phyloP scores from a whole-genome alignment of 768 basidiomycete species.

The Hericium rajendrae region DNA sequence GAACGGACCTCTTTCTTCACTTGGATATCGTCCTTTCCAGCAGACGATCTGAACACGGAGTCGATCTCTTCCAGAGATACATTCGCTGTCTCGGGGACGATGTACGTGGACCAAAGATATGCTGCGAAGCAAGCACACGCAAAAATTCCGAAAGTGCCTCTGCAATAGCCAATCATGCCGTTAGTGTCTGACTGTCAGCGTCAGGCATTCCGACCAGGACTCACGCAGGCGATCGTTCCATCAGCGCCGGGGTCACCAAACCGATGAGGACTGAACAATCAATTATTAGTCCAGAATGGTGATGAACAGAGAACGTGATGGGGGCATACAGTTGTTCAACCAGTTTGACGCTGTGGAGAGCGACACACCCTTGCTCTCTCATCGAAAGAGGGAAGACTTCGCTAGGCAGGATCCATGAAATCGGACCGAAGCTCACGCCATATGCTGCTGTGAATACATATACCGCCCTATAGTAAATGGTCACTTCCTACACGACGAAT shows the following conservation, averaged over 20 bases:
- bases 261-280: slow-evolving; percentile 56
- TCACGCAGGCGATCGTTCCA: slow-evolving; percentile 52
- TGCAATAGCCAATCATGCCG: slow-evolving; percentile 15
- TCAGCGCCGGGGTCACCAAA: slow-evolving; percentile 56
- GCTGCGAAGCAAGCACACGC: slow-evolving; percentile 53
- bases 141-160: slow-evolving; percentile 63
- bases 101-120: slow-evolving; percentile 60
- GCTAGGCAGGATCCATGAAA: slow-evolving; percentile 77
- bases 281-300: background rate
- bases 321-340: slow-evolving; percentile 55
- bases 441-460: slow-evolving; percentile 74
- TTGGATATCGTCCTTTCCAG: slow-evolving; percentile 41
- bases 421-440: slow-evolving; percentile 68
- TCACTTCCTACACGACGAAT: background rate
- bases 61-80: slow-evolving; percentile 73
- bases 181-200: background rate
- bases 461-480: slow-evolving; percentile 28
- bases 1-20: slow-evolving; percentile 42
- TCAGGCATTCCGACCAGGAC: slow-evolving; percentile 11
- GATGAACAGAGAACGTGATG: background rate
- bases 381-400: slow-evolving; percentile 77
- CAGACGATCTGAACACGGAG: slow-evolving; percentile 50
- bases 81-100: slow-evolving; percentile 71
- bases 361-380: slow-evolving; percentile 74
- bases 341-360: slow-evolving; percentile 81